A percentile compares a stretch with the other conserved stretches of the same genome.
phyloP scores from a whole-genome alignment of 2,329 filamentous ascomycete genomes.

The Sphaceloma murrayae region DNA sequence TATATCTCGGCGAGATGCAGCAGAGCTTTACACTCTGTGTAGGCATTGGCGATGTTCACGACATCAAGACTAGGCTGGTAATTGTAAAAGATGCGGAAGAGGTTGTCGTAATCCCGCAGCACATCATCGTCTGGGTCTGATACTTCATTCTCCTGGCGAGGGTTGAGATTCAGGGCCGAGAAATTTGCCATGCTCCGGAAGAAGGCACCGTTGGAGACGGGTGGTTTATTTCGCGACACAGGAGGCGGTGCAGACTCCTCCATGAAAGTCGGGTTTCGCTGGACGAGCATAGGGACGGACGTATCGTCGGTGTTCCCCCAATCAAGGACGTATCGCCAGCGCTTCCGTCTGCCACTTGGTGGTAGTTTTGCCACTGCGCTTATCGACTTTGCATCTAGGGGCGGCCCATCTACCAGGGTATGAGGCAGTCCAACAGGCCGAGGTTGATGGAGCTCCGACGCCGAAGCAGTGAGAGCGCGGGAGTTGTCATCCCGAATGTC shows the following conservation, averaged over 20 bases:
- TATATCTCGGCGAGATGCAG: conserved; percentile 88
- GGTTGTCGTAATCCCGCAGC: conserved; percentile 86
- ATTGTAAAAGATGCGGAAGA: conserved; percentile 95
- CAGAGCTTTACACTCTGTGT: conserved; percentile 86
- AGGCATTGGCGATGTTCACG: conserved; percentile 83
- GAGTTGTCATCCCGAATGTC: conserved; percentile 49
- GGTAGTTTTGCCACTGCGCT: conserved; percentile 21
- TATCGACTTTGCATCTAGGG: conserved; percentile 23
- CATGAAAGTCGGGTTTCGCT: conserved; percentile 35
- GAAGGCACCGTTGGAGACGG: conserved; percentile 58
- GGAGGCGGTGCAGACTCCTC: conserved; percentile 34
- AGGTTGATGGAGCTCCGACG: conserved; percentile 13
- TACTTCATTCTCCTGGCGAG: conserved; percentile 30
- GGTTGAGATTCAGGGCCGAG: conserved; percentile 44
- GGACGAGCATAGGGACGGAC: conserved; percentile 80
- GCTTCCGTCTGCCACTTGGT: conserved; percentile 36
- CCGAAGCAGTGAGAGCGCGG: neutral
- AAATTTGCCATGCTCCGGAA: conserved; percentile 84
- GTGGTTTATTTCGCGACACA: conserved; percentile 52
- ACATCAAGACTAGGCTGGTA: conserved; percentile 72
- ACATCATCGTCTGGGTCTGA: conserved; percentile 59
- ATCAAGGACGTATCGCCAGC: conserved; percentile 85
- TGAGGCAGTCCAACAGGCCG: neutral
- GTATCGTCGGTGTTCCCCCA: conserved; percentile 56
- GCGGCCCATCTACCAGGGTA: conserved; percentile 5